Conservation (phyloP, 805 yeast species). For the Pichia eremophila region DNA sequence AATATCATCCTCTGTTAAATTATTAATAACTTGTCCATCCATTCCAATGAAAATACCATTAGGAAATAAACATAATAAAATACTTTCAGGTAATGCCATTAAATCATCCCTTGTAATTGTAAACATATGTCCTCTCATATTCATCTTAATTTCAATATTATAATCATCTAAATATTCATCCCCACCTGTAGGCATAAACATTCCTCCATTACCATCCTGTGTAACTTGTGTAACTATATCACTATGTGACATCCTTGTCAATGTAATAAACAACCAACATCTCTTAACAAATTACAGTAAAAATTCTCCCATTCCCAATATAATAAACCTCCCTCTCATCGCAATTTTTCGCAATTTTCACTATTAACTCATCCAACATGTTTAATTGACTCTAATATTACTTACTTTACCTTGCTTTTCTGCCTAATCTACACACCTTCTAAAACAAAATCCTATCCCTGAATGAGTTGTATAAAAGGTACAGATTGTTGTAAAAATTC, state of each 20-base stretch:
- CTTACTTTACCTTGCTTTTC: no score
- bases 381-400: no score
- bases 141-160: slow-evolving; percentile 63
- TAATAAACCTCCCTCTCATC: no score
- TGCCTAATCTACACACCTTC: no score
- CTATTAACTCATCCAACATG: no score
- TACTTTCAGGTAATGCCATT: slow-evolving; percentile 85
- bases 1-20: slow-evolving; percentile 68
- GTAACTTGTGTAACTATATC: slow-evolving; percentile 68
- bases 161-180: slow-evolving; percentile 33
- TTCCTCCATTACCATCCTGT: slow-evolving; percentile 12
- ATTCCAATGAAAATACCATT: slow-evolving; percentile 80
- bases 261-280: no score
- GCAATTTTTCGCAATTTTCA: no score
- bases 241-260: slow-evolving; percentile 20
- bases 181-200: slow-evolving; percentile 8
- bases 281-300: no score
- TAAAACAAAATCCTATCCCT: no score
- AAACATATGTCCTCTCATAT: slow-evolving; percentile 66
- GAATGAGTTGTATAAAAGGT: no score
- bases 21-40: slow-evolving; percentile 68
- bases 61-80: slow-evolving; percentile 78
- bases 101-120: slow-evolving; percentile 80
- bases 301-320: no score
- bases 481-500: no score